A percentile compares a stretch with the other conserved stretches of the same genome.
phyloP scores from a whole-genome alignment of 1,139 yeast species.

The Lodderomyces oxycetoniae region DNA sequence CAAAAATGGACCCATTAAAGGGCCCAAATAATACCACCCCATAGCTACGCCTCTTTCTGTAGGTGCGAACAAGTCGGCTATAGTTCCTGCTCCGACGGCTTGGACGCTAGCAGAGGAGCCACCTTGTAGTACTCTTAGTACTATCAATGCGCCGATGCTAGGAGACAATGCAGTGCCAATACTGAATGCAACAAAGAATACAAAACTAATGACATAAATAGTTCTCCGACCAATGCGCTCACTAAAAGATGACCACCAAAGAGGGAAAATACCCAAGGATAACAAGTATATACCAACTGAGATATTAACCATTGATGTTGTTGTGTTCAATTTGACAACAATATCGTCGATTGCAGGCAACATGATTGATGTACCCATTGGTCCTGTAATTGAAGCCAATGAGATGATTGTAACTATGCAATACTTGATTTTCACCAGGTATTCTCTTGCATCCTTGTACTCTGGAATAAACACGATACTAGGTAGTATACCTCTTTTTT shows the following conservation, averaged over 20 bases:
- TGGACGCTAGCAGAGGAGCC: constrained; percentile 85
- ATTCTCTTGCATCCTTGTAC: constrained; percentile 65
- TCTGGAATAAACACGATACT: constrained; percentile 61
- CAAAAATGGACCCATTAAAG: constrained; percentile 72
- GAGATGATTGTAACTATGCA: constrained; percentile 64
- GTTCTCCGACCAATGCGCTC: constrained; percentile 73
- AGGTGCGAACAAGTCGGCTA: constrained; percentile 66
- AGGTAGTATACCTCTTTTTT: constrained; percentile 54
- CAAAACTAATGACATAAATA: constrained; percentile 65
- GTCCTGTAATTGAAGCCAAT: constrained; percentile 74
- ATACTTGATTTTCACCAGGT: constrained; percentile 46
- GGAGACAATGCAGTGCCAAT: constrained; percentile 71
- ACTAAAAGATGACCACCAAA: constrained; percentile 86
- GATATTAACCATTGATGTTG: constrained; percentile 59
- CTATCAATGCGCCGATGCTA: constrained; percentile 57
- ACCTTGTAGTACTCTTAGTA: constrained; percentile 67
- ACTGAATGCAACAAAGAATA: constrained; percentile 58
- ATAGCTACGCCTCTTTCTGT: constrained; percentile 73
- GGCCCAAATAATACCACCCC: constrained; percentile 80
- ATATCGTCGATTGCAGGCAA: constrained; percentile 73
- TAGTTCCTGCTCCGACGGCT: constrained; percentile 87
- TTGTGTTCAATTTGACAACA: constrained; percentile 49
- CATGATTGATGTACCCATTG: constrained; percentile 87
- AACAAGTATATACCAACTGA: constrained; percentile 76
- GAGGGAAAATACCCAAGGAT: constrained; percentile 72